Base-by-base conservation (phyloP, 2,329 filamentous ascomycete species). In the Phialophora verrucosa region DNA sequence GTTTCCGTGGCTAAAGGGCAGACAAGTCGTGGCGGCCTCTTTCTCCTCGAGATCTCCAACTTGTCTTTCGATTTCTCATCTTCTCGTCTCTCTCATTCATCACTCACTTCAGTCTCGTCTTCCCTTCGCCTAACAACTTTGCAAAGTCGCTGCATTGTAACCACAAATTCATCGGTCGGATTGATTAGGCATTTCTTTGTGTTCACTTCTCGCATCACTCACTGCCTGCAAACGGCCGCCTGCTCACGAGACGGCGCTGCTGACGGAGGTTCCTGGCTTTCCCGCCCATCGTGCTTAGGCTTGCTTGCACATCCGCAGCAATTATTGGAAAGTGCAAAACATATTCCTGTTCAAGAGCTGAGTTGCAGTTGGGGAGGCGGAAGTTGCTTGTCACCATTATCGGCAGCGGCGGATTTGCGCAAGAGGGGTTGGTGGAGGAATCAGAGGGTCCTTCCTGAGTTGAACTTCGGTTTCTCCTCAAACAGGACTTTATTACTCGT, bases 401-500 rank as follows among this genome's bases (percentile, higher is more conserved):
- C 47, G 47, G 47, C 53, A 59, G 50, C 20, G 60, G 64, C 64
- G 62, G 59, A 62, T 62, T 54, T 53, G 44, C 64, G 60, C 66
- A 66, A 64, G 63, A 44, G 64, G 59, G 55, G 56, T 55, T 63
- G 62, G 66, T 62, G 63, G 58, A 63, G 59, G 49, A 32, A 58
- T 59, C 56, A 59, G 59, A 49, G 11, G 62, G 55, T 51, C 62
- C 58, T 55, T 6, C 53, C 14, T 63, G 66, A 56, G 59, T 54
- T 60, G 59, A 51, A 63, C 11, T 51, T 59, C 59, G 59, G 62
- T 35, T 54, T 44, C 55, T 27, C 38, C 51, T 54, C 47, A 59
- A 59, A 57, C 51, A 54, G 57, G 55, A 50, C 50, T 29, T 56
- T 65, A 68, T 64, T 68, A 66, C 58, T 68, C 61, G 63, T 66